Base-by-base conservation (phyloP, 179 eudicot species). In the Beta corolliflora region DNA sequence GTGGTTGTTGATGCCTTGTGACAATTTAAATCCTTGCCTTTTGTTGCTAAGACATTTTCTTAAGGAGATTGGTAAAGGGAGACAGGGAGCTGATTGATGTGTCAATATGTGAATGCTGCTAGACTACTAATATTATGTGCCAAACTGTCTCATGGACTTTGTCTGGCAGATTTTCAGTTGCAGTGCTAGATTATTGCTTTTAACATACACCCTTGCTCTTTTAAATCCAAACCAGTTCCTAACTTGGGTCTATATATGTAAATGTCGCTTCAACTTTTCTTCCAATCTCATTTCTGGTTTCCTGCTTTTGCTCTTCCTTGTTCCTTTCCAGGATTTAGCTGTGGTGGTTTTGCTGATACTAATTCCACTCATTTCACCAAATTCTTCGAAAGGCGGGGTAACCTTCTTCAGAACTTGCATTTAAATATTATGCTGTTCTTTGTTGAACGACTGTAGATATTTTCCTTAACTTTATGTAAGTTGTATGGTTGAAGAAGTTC, bases 341-440 rank as follows among this genome's bases (percentile, higher is more conserved):
- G 99, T 96, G 87, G 99, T 96, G 87, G 98, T 96, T 84, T 84
- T 96, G 88, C 90, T 96, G 85, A 96, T 96, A 81, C 99, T 96
- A 83, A 94, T 96, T 84, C 99, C 99, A 69, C 96, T 96, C 67
- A 89, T 96, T 82, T 96, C 99, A 83, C 99, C 99, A 80, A 94
- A 90, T 90, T 96, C 99, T 41, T 94, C 99, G 5, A 96, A 96
- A 91, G 98, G 99, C 90, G 98, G 99, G 98, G 99, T 96, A 95
- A 89, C 31, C 36, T 84, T 86, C 79, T 81, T 61, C 76, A 55
- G 52, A 45, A 73, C 56, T 83, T 52, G 45, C 55, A 53, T 52
- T 75, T 31, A 16, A 60, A 21, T 13, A 67, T 69, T 14, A 13
- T 73, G 56, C 55, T 82, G 69, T 16, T 29, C 41, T 64, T 73